These are phyloP conservation scores for Fusarium agapanthi DNA, from an alignment of 2,329 filamentous ascomycete genomes.

Conservation along the genomic window DNA sequence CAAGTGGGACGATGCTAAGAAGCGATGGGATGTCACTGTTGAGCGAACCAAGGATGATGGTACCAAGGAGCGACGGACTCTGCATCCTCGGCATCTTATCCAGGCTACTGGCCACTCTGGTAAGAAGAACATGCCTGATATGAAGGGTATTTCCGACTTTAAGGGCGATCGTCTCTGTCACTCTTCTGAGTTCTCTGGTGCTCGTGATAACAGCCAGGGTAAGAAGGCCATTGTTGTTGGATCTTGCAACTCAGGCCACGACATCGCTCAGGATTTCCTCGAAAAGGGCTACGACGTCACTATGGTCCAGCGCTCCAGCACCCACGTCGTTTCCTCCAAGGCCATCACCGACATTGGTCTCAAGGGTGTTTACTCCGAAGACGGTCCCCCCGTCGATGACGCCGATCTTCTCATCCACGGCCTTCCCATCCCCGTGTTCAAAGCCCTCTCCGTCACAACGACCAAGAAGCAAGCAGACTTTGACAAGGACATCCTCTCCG, in stretches of 20 bases:
- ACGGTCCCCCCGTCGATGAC: constrained; percentile 69
- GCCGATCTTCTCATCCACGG: constrained; percentile 69
- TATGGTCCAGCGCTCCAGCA: constrained; percentile 74
- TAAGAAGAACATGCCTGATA: constrained; percentile 67
- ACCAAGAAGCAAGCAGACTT: constrained; percentile 45
- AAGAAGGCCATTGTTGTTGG: constrained; percentile 73
- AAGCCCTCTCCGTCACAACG: constrained; percentile 62
- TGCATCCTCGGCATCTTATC: constrained; percentile 71
- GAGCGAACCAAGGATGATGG: constrained; percentile 60
- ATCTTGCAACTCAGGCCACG: constrained; percentile 74
- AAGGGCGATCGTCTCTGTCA: constrained; percentile 68
- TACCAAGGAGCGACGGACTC: constrained; percentile 58
- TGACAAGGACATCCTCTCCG: constrained; percentile 52
- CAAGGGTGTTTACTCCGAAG: constrained; percentile 59
- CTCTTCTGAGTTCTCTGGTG: constrained; percentile 67
- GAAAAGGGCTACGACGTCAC: constrained; percentile 74
- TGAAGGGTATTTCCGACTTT: constrained; percentile 67
- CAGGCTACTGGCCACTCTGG: constrained; percentile 75
- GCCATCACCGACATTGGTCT: constrained; percentile 62
- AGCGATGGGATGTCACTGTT: constrained; percentile 65
- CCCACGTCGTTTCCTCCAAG: constrained; percentile 68
- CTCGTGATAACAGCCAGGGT: constrained; percentile 54
- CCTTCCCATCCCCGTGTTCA: constrained; percentile 67
- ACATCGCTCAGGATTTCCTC: constrained; percentile 73
- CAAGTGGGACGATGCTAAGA: constrained; percentile 58